Evolutionary conservation across 768 basidiomycete genomes (phyloP).

Genomic region (Crepidotus variabilis): DNA sequence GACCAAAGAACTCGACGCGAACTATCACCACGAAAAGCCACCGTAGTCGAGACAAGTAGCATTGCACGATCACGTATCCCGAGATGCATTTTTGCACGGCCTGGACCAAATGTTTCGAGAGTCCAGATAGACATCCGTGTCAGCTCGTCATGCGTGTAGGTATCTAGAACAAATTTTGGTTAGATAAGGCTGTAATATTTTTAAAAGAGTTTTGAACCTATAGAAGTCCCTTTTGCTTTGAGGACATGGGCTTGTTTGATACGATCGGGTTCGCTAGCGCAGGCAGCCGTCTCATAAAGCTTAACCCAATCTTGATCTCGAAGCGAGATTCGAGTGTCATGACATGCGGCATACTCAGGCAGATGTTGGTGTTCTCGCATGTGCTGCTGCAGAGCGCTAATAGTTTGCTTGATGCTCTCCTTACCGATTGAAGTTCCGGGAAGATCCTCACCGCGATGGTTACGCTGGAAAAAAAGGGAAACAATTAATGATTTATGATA

Average conservation of each 20-base stretch:
- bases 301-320: conserved; percentile 16
- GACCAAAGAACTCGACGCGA: conserved; percentile 20
- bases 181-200: conserved; percentile 1
- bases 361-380: conserved; percentile 17
- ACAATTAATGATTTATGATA: too few species aligned
- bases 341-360: conserved; percentile 7
- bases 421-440: conserved; percentile 22
- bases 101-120: conserved; percentile 6
- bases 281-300: conserved; percentile 13
- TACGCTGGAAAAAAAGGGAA: conserved; percentile 3
- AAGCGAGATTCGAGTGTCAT: conserved; percentile 16
- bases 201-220: background rate
- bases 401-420: conserved; percentile 21
- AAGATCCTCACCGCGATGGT: conserved; percentile 12
- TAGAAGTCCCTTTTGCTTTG: conserved; percentile 17
- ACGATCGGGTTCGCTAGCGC: conserved; percentile 16
- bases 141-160: conserved; percentile 21
- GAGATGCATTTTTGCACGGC: conserved; percentile 8
- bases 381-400: conserved; percentile 25
- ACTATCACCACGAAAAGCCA: conserved; percentile 27
- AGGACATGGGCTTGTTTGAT: conserved; percentile 12
- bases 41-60: conserved; percentile 22
- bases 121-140: conserved; percentile 17
- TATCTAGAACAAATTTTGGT: conserved; percentile 13
- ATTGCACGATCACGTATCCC: conserved; percentile 24